phyloP scores from a whole-genome alignment of 768 basidiomycete species.

The Hypsizygus marmoreus region DNA sequence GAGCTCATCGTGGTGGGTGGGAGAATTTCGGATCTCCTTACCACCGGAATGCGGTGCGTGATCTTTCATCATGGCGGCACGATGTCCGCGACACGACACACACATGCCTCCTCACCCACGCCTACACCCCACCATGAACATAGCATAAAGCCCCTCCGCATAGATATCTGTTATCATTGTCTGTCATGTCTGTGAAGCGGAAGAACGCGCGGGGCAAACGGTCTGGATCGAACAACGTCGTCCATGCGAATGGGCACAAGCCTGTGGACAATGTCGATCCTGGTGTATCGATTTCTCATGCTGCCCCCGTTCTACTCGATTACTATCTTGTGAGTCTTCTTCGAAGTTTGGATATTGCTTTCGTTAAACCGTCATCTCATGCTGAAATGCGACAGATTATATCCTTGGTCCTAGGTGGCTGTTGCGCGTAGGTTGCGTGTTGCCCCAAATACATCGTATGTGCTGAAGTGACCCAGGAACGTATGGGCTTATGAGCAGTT shows the following conservation, averaged over 20 bases:
- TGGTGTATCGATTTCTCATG: slow-evolving; percentile 30
- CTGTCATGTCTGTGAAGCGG: slow-evolving; percentile 11
- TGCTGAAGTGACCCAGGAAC: slow-evolving; percentile 46
- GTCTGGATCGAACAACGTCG: background rate
- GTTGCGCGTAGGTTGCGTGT: slow-evolving; percentile 66
- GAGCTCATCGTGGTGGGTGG: no score
- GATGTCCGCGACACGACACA: no score
- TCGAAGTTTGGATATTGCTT: background rate
- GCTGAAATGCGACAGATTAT: slow-evolving; percentile 38
- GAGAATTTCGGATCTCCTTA: no score
- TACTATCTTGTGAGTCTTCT: slow-evolving; percentile 31
- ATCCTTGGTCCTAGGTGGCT: slow-evolving; percentile 76
- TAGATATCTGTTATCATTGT: background rate
- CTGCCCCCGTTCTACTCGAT: slow-evolving; percentile 39
- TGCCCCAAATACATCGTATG: background rate
- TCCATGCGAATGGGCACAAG: background rate
- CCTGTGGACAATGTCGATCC: slow-evolving; percentile 16
- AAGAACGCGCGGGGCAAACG: slow-evolving; percentile 3
- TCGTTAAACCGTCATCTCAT: slow-evolving; percentile 1
- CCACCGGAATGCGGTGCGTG: no score
- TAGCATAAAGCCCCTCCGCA: no score
- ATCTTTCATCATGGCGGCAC: no score
- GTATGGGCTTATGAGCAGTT: slow-evolving; percentile 79
- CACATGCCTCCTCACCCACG: no score
- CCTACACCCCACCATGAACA: no score